Evolutionary conservation across 176 grass and related monocot species (phyloP).

Genomic region (Paspalum notatum): DNA sequence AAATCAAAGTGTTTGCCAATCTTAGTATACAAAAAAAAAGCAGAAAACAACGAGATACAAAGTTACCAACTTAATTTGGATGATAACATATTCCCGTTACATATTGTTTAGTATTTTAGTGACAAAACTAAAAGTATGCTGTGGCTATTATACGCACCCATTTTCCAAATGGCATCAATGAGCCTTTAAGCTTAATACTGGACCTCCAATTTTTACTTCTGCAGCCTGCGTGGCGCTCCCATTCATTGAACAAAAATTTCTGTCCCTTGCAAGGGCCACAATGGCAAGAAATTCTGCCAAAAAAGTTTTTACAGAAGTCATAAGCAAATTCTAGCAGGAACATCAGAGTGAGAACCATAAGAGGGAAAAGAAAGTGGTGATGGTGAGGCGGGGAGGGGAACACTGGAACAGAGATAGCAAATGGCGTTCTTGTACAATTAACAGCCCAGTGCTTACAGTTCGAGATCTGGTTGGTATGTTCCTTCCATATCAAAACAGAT

Average conservation of each 20-base stretch:
- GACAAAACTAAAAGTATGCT: constrained; percentile 32
- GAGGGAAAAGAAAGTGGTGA: constrained; percentile 8
- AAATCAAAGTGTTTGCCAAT: constrained; percentile 38
- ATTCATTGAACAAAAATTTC: constrained; percentile 89
- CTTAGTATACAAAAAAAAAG: constrained; percentile 36
- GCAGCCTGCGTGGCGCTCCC: constrained; percentile 87
- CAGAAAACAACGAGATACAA: not conserved
- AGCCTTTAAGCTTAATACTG: constrained; percentile 85
- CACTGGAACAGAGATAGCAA: not conserved
- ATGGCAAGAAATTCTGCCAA: constrained; percentile 78
- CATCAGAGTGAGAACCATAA: not conserved
- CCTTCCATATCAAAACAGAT: constrained; percentile 91
- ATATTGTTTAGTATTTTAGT: not conserved
- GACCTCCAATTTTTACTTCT: constrained; percentile 99
- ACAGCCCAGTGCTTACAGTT: constrained; percentile 67
- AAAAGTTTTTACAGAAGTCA: not conserved
- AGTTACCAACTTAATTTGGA: constrained; percentile 12
- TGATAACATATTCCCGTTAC: not conserved
- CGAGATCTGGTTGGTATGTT: constrained; percentile 77
- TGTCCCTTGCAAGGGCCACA: constrained; percentile 86
- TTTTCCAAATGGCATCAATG: constrained; percentile 80
- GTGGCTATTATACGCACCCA: constrained; percentile 59
- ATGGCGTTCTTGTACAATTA: not conserved
- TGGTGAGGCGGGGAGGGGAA: not conserved
- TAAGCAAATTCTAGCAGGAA: constrained; percentile 12